Evolutionary conservation across 768 basidiomycete genomes (phyloP).

Genomic region (Tylopilus rubrobrunneus): DNA sequence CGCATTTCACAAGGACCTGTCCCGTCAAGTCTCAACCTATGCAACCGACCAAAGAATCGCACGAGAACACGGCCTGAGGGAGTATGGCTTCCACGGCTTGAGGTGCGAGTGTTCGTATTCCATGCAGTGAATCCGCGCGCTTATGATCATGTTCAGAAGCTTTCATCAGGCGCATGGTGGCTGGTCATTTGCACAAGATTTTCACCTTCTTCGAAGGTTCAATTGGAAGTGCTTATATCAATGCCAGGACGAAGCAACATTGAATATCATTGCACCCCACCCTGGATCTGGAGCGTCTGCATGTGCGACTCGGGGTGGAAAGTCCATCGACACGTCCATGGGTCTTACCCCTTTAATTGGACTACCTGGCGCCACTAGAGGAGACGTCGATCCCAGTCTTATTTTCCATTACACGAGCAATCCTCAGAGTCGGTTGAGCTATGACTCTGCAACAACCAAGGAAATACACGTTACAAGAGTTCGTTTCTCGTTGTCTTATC

Average conservation of each 20-base stretch:
- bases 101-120: constrained; percentile 44
- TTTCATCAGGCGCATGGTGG: constrained; percentile 63
- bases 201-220: neutral
- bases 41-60: constrained; percentile 66
- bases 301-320: constrained; percentile 70
- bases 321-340: constrained; percentile 86
- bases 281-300: constrained; percentile 88
- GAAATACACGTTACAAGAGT: constrained; percentile 55
- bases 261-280: constrained; percentile 81
- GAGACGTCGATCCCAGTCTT: constrained; percentile 78
- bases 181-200: constrained; percentile 56
- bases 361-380: constrained; percentile 83
- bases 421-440: constrained; percentile 45
- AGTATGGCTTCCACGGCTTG: constrained; percentile 91
- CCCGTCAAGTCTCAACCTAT: constrained; percentile 72
- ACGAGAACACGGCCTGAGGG: constrained; percentile 63
- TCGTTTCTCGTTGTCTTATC: neutral
- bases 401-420: constrained; percentile 77
- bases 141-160: constrained; percentile 40
- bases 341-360: constrained; percentile 88
- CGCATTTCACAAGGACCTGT: constrained; percentile 76
- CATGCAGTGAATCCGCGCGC: neutral
- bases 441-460: constrained; percentile 43
- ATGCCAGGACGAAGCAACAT: constrained; percentile 37
- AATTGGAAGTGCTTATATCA: neutral